phyloP scores from a whole-genome alignment of 805 yeast species.

The Zygoascus biomembranicola region DNA sequence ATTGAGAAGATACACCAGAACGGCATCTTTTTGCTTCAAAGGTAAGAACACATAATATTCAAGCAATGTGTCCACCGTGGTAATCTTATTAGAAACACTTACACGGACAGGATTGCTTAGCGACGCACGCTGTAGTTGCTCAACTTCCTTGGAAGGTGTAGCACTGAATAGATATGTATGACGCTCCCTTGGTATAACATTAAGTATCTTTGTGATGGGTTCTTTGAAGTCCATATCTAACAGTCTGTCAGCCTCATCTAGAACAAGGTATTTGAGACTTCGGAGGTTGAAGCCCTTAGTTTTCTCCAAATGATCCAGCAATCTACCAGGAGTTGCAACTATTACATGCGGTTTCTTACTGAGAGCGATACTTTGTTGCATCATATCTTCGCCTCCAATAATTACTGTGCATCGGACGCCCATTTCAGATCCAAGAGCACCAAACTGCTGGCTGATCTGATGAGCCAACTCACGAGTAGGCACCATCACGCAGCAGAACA shows the following conservation, averaged over 20 bases:
- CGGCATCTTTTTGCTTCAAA: slow-evolving; percentile 86
- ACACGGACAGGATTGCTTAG: slow-evolving; percentile 81
- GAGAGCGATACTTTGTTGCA: slow-evolving; percentile 92
- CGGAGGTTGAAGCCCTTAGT: slow-evolving; percentile 84
- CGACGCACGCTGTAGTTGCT: slow-evolving; percentile 89
- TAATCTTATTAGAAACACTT: slow-evolving; percentile 79
- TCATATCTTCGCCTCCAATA: slow-evolving; percentile 98
- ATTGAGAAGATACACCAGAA: slow-evolving; percentile 69
- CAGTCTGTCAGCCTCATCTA: slow-evolving; percentile 96
- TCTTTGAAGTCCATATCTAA: slow-evolving; percentile 97
- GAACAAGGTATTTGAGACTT: slow-evolving; percentile 70
- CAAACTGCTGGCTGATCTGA: slow-evolving; percentile 84
- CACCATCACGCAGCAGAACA: slow-evolving; percentile 79
- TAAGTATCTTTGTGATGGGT: slow-evolving; percentile 76
- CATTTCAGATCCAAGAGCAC: slow-evolving; percentile 85
- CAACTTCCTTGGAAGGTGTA: slow-evolving; percentile 94
- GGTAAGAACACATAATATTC: slow-evolving; percentile 88
- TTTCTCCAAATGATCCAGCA: slow-evolving; percentile 86
- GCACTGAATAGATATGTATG: slow-evolving; percentile 87
- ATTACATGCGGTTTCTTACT: slow-evolving; percentile 91
- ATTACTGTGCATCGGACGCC: slow-evolving; percentile 84
- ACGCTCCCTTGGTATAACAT: slow-evolving; percentile 70
- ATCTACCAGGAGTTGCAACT: slow-evolving; percentile 86
- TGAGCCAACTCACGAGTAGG: slow-evolving; percentile 55
- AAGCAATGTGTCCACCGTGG: slow-evolving; percentile 88